phyloP scores from a whole-genome alignment of 805 yeast species.

The Saccharomycopsis synnaedendra region DNA sequence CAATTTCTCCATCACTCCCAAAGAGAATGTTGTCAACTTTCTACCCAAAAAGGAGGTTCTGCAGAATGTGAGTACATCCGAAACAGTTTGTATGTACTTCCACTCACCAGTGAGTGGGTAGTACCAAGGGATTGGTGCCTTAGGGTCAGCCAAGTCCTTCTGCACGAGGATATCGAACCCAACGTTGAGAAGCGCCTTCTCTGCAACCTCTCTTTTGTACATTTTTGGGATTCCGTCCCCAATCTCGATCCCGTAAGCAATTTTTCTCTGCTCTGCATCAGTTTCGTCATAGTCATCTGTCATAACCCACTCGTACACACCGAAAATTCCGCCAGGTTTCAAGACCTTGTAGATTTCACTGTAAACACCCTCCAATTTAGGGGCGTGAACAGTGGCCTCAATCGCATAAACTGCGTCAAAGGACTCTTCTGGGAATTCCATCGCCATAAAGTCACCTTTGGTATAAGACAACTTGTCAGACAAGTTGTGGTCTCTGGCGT shows the following conservation, averaged over 20 bases:
- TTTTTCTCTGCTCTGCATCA: conserved; percentile 82
- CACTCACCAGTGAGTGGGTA: conserved; percentile 93
- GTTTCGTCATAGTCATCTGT: conserved; percentile 84
- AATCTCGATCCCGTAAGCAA: conserved; percentile 93
- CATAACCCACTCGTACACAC: conserved; percentile 99
- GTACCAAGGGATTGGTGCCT: conserved; percentile 92
- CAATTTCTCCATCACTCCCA: conserved; percentile 70
- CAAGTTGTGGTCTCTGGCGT: conserved; percentile 56
- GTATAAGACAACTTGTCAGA: conserved; percentile 71
- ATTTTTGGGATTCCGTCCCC: conserved; percentile 99
- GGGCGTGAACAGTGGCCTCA: conserved; percentile 98
- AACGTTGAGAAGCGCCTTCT: conserved; percentile 69
- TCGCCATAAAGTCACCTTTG: conserved; percentile 98
- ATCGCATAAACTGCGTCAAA: conserved; percentile 97
- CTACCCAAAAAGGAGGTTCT: conserved; percentile 88
- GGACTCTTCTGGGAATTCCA: conserved; percentile 84
- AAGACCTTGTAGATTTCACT: conserved; percentile 87
- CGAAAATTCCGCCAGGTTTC: conserved; percentile 96
- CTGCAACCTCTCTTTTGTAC: conserved; percentile 80
- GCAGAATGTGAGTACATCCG: conserved; percentile 72
- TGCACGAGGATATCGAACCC: conserved; percentile 76
- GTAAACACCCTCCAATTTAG: conserved; percentile 90
- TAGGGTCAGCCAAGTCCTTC: conserved; percentile 71
- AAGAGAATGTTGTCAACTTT: conserved; percentile 67
- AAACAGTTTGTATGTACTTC: conserved; percentile 69